Base-by-base conservation (phyloP, 179 eudicot genomes). In the Spergularia azorica region DNA sequence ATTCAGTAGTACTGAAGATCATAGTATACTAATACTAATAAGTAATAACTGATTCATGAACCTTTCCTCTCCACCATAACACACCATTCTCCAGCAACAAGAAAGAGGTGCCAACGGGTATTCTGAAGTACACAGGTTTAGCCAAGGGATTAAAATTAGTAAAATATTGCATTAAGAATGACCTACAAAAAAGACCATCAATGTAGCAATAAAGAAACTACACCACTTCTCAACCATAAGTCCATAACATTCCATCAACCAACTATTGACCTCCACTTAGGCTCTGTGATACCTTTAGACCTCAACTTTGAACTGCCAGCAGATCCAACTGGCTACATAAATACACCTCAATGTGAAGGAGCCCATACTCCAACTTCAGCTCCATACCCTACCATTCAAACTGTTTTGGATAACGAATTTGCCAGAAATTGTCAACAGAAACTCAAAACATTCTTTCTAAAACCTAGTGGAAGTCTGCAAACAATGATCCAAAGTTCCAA, bases 151-250 rank as follows among this genome's bases (percentile, higher is more conserved):
- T 46, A 26, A 43, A 41, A 43, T 3, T 67, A 20, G 71, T 14
- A 67, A 67, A 46, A 43, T 39, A 67, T 67, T n/a, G 71, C 56
- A 43, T 48, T 18, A 67, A 17, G 71, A 67, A 3, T 26, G 56
- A n/a, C 32, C n/a, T 51, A 50, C 16, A 55, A 38, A 12, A 67
- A 26, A 67, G 6, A 52, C 56, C 78, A 56, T 56, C 54, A 14
- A 43, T 18, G 26, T 20, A 55, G 68, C 9, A 67, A 61, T 41
- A 58, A 54, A 67, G 13, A 20, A 61, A 12, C 14, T 9, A 20
- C 13, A 20, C 64, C 10, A 61, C 11, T 20, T 7, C 11, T 61
- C 38, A 17, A 73, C 51, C 50, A 38, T 36, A n/a, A 6, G n/a
- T 59, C 51, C 50, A 38, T 36, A n/a, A 12, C n/a, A 36, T 70